A percentile compares a stretch with the other conserved stretches of the same genome.
phyloP scores from a whole-genome alignment of 345 rosid genomes.

The Schrenkiella parvula region DNA sequence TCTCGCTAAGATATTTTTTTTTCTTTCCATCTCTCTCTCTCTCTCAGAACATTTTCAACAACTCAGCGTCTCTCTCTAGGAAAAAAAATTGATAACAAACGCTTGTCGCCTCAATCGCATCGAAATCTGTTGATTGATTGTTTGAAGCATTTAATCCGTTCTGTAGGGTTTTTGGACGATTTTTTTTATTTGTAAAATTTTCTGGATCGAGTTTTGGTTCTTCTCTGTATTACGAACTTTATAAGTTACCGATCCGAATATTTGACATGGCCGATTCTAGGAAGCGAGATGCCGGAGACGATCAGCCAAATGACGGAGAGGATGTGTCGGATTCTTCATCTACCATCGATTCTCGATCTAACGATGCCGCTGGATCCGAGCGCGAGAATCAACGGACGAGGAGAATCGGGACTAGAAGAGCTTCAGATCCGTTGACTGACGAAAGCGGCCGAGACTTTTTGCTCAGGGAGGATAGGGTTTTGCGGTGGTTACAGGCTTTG shows the following conservation, averaged over 20 bases:
- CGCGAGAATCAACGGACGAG: conserved; percentile 15
- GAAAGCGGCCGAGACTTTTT: conserved; percentile 59
- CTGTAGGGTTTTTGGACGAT: conserved; percentile 12
- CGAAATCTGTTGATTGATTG: conserved; percentile 12
- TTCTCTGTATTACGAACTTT: background rate
- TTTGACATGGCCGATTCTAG: conserved; percentile 54
- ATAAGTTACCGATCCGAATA: conserved; percentile 25
- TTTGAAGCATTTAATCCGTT: conserved; percentile 1
- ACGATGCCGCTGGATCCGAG: conserved; percentile 38
- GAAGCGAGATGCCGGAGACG: conserved; percentile 40
- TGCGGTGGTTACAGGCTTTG: conserved; percentile 88
- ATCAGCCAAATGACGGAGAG: conserved; percentile 38
- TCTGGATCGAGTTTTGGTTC: conserved; percentile 22
- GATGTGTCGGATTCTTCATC: conserved; percentile 32
- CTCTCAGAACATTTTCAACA: background rate
- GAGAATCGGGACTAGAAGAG: conserved; percentile 35
- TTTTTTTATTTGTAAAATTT: background rate
- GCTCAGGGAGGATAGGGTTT: conserved; percentile 70
- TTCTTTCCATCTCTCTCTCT: background rate
- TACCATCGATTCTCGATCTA: conserved; percentile 13
- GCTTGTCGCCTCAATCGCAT: background rate
- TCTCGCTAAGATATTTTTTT: background rate
- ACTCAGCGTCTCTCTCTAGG: background rate
- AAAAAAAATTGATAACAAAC: background rate
- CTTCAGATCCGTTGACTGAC: conserved; percentile 63